phyloP scores from a whole-genome alignment of 2,329 filamentous ascomycete genomes.

The Colletotrichum lini region DNA sequence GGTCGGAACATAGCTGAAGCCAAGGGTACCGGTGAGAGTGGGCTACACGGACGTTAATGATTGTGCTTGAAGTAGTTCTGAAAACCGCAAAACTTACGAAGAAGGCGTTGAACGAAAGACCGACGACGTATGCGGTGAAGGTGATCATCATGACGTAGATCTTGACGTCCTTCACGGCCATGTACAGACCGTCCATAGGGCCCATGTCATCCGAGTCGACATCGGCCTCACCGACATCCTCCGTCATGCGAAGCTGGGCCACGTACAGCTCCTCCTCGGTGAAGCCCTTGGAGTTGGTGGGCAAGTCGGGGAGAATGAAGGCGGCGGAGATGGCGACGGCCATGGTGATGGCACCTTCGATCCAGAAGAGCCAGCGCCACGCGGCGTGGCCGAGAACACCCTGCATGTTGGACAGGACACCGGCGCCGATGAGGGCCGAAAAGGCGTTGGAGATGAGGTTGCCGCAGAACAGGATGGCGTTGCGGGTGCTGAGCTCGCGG shows the following conservation, averaged over 20 bases:
- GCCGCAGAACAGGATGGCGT: slow-evolving; percentile 72
- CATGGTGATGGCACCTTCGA: slow-evolving; percentile 70
- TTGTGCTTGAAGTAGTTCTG: background rate
- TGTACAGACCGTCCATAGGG: slow-evolving; percentile 66
- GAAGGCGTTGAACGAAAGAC: slow-evolving; percentile 71
- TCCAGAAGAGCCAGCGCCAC: slow-evolving; percentile 75
- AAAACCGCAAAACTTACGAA: slow-evolving; percentile 56
- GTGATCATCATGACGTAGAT: slow-evolving; percentile 76
- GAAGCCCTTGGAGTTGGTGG: slow-evolving; percentile 70
- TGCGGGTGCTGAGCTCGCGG: slow-evolving; percentile 67
- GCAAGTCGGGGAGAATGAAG: slow-evolving; percentile 68
- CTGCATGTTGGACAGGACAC: slow-evolving; percentile 72
- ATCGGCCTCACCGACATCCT: slow-evolving; percentile 71
- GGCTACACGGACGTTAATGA: slow-evolving; percentile 51
- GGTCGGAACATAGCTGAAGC: slow-evolving; percentile 66
- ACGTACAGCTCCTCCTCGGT: slow-evolving; percentile 70
- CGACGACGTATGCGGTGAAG: slow-evolving; percentile 73
- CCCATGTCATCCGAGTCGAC: slow-evolving; percentile 65
- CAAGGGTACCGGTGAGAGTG: slow-evolving; percentile 66
- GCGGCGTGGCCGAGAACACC: slow-evolving; percentile 67
- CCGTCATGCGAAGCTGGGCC: slow-evolving; percentile 68
- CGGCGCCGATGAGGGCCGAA: slow-evolving; percentile 70
- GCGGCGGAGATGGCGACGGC: slow-evolving; percentile 60
- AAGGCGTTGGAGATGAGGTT: slow-evolving; percentile 74
- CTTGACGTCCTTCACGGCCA: slow-evolving; percentile 73